Evolutionary conservation across 108 stramenopile species (phyloP), one percentile per base, ranked within the genome.

Genomic region (Parmales sp.): DNA sequence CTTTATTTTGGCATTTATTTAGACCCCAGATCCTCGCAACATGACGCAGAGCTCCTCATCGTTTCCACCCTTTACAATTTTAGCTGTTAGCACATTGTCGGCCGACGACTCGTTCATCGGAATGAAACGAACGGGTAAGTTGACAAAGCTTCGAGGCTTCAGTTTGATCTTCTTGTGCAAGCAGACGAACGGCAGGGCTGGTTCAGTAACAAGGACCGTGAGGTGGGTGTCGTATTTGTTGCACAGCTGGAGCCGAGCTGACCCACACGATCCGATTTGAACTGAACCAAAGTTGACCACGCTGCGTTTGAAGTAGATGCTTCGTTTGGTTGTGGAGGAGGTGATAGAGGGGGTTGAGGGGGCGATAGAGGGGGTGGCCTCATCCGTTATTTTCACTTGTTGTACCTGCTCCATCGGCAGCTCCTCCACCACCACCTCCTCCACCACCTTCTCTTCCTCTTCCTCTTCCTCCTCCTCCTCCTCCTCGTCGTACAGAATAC

Each of bases 81-180:
- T n/a, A n/a, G n/a, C n/a, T n/a, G n/a, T n/a, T 26, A 60, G 54
- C 28, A 19, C 11, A 16, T 5, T 60, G 13, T 60, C 54, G 5
- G 1, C 29, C 7, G 36, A 34, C 26, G 31, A 28, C 3, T 26
- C 31, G 28, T 16, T 60, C 29, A 60, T 34, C 28, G 54, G 54
- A 4, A 60, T 34, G 28, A 60, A 60, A 28, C 54, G 25, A 20
- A 60, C 54, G 31, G 54, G 54, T 4, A 60, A 16, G 31, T 34
- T 60, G 3, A 60, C 54, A 34, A 60, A 60, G 1, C 31, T 34
- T 7, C 36, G 3, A 7, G 25, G 28, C 54, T 60, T 60, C 3
- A 60, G 13, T 20, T 34, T 60, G 28, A 60, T 20, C 54, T 60
- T 60, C 28, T 60, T 60, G 28, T 60, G 54, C 3, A 60, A 31